Evolutionary conservation across 805 yeast genomes (phyloP).

Genomic region (Metschnikowia amazonensis): DNA sequence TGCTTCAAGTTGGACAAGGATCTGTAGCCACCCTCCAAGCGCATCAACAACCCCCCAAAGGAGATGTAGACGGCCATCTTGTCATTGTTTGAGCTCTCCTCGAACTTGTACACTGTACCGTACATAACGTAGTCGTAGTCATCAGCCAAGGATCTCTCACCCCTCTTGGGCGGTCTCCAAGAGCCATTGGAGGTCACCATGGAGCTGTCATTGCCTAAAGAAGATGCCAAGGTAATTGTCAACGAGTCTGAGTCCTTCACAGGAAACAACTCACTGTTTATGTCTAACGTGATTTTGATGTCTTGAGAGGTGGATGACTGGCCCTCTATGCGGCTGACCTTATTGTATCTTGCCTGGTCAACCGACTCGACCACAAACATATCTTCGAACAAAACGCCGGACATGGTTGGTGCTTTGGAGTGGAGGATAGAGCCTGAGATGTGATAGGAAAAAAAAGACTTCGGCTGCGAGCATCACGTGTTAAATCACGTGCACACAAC

Average conservation of each 20-base stretch:
- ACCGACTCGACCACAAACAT: slow-evolving; percentile 80
- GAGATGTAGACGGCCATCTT: slow-evolving; percentile 86
- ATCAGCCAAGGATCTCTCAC: slow-evolving; percentile 85
- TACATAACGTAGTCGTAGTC: slow-evolving; percentile 98
- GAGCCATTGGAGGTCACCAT: slow-evolving; percentile 53
- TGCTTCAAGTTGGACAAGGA: slow-evolving; percentile 85
- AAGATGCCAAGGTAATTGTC: slow-evolving; percentile 81
- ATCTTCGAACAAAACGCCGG: slow-evolving; percentile 83
- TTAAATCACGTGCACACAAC: neutral
- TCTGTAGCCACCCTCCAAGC: slow-evolving; percentile 93
- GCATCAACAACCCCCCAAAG: slow-evolving; percentile 90
- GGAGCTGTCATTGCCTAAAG: slow-evolving; percentile 50
- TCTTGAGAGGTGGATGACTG: slow-evolving; percentile 78
- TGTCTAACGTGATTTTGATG: slow-evolving; percentile 79
- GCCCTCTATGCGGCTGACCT: slow-evolving; percentile 84
- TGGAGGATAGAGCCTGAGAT: slow-evolving; percentile 2
- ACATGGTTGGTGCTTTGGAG: slow-evolving; percentile 25
- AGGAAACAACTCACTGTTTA: slow-evolving; percentile 90
- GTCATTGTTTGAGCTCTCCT: slow-evolving; percentile 67
- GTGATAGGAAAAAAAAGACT: slow-evolving; percentile 3
- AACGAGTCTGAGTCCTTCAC: slow-evolving; percentile 70
- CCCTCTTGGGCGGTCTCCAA: slow-evolving; percentile 82
- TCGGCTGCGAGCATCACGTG: slow-evolving; percentile 4
- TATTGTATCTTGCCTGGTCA: slow-evolving; percentile 87
- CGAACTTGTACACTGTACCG: slow-evolving; percentile 95